A percentile compares a stretch with the other conserved stretches of the same genome.
Evolutionary conservation across 108 stramenopile species (phyloP).

Genomic region (Fistulifera pelliculosa): DNA sequence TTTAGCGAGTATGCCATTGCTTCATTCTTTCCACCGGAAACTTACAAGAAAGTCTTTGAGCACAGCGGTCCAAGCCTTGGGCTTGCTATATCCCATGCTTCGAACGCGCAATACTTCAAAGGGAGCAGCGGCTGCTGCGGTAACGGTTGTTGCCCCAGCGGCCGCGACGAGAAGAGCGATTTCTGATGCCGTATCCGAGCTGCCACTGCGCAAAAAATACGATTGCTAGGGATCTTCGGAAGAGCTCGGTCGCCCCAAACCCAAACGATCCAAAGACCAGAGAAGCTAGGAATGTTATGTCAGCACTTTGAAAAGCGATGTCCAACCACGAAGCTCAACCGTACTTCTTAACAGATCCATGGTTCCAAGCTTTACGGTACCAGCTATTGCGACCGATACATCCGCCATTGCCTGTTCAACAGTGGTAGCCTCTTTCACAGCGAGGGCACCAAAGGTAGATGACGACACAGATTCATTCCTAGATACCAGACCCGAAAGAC

Average conservation of each 20-base stretch:
- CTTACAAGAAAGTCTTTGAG: slow-evolving; percentile 50
- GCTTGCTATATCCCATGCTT: slow-evolving; percentile 58
- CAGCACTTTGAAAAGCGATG: slow-evolving; percentile 73
- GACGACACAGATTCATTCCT: neutral
- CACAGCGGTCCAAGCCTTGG: slow-evolving; percentile 40
- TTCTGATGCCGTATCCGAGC: slow-evolving; percentile 31
- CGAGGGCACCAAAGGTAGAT: neutral
- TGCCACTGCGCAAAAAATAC: slow-evolving; percentile 47
- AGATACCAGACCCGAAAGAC: neutral
- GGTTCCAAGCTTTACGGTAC: slow-evolving; percentile 32
- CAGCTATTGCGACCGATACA: neutral
- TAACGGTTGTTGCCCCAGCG: slow-evolving; percentile 53
- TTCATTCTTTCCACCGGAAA: neutral
- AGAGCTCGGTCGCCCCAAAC: slow-evolving; percentile 85
- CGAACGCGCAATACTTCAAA: slow-evolving; percentile 68
- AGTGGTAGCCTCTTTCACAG: slow-evolving; percentile 1
- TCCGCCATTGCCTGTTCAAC: slow-evolving; percentile 13
- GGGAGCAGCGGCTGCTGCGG: slow-evolving; percentile 52
- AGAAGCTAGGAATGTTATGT: slow-evolving; percentile 83
- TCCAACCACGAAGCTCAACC: slow-evolving; percentile 51
- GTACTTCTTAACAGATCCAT: slow-evolving; percentile 48
- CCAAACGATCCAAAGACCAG: slow-evolving; percentile 81
- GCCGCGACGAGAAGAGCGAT: slow-evolving; percentile 65
- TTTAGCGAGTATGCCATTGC: neutral
- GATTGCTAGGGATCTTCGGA: slow-evolving; percentile 69